These are phyloP conservation scores for Chlamydomonas sphaeroides DNA, from an alignment of 139 green algal genomes.

Conservation along the genomic window DNA sequence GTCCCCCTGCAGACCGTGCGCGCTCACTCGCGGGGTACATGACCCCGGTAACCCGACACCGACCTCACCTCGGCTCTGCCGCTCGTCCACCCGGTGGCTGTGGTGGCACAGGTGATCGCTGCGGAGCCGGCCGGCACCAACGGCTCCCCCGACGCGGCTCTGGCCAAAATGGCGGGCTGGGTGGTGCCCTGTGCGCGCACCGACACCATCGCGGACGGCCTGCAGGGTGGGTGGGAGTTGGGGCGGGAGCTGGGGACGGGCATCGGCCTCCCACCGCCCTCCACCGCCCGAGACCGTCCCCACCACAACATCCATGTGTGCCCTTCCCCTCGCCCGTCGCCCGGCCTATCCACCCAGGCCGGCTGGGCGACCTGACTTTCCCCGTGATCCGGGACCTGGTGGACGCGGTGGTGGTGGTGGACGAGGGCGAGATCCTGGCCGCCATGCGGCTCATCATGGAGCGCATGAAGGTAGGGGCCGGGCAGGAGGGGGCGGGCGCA, in stretches of 20 bases:
- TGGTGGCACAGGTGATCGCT: constrained; percentile 53
- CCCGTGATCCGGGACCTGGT: constrained; percentile 79
- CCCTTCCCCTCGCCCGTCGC: neutral
- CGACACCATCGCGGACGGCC: constrained; percentile 84
- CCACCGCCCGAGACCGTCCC: neutral
- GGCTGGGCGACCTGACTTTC: constrained; percentile 84
- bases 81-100: too few relatives aligned
- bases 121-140: constrained; percentile 75
- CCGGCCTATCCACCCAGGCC: constrained; percentile 9
- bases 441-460: constrained; percentile 85
- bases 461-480: constrained; percentile 64
- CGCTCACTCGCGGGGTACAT: too few relatives aligned
- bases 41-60: too few relatives aligned
- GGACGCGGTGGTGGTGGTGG: constrained; percentile 71
- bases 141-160: constrained; percentile 63
- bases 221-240: constrained; percentile 63
- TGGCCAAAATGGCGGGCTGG: constrained; percentile 63
- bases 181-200: constrained; percentile 65
- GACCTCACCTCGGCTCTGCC: too few relatives aligned
- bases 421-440: constrained; percentile 79
- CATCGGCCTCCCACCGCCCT: neutral
- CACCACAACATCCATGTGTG: neutral
- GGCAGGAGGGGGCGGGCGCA: too few relatives aligned
- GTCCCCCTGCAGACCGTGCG: too few relatives aligned
- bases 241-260: neutral